Percentiles rank a stretch among this genome's conserved stretches.
Evolutionary conservation across 2,329 filamentous ascomycete genomes (phyloP).

Genomic region (Nakataea oryzae): DNA sequence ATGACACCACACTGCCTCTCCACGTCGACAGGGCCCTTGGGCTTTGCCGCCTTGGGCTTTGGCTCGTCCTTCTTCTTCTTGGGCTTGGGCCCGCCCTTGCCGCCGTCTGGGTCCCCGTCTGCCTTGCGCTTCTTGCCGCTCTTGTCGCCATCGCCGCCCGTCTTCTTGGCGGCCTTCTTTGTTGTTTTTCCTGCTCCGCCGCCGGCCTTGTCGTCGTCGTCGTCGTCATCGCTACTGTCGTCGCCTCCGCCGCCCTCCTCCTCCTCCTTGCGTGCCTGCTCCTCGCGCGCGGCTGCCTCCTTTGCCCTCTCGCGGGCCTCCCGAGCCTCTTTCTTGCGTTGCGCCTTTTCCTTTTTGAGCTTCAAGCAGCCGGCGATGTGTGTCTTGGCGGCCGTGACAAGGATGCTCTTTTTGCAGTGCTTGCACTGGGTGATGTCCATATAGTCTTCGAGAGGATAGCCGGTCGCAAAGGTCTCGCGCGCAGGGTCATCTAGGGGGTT

Average conservation of each 20-base stretch:
- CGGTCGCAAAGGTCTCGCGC: slow-evolving; percentile 70
- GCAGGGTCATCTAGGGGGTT: slow-evolving; percentile 66
- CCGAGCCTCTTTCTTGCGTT: slow-evolving; percentile 64
- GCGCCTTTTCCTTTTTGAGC: slow-evolving; percentile 73
- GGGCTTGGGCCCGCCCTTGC: slow-evolving; percentile 66
- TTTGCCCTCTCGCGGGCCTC: slow-evolving; percentile 59
- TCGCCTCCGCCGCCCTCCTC: slow-evolving; percentile 33
- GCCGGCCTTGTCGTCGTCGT: slow-evolving; percentile 30
- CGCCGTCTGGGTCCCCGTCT: slow-evolving; percentile 51
- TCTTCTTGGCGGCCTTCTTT: slow-evolving; percentile 59
- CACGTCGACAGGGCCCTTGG: slow-evolving; percentile 87
- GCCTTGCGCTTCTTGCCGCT: slow-evolving; percentile 73
- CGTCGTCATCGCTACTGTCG: slow-evolving; percentile 32
- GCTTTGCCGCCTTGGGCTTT: slow-evolving; percentile 73
- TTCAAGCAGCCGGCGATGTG: slow-evolving; percentile 80
- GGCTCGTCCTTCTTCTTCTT: slow-evolving; percentile 95
- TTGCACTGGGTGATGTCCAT: slow-evolving; percentile 80
- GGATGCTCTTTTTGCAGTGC: slow-evolving; percentile 83
- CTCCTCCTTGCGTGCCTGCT: slow-evolving; percentile 42
- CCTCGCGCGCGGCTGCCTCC: slow-evolving; percentile 43
- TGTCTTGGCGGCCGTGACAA: slow-evolving; percentile 62
- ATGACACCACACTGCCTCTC: slow-evolving; percentile 88
- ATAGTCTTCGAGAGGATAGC: slow-evolving; percentile 69
- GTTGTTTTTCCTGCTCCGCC: slow-evolving; percentile 25
- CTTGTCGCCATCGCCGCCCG: slow-evolving; percentile 45